These are phyloP conservation scores for Erodium chrysanthum DNA, from an alignment of 441 rosid genomes.

Conservation along the genomic window DNA sequence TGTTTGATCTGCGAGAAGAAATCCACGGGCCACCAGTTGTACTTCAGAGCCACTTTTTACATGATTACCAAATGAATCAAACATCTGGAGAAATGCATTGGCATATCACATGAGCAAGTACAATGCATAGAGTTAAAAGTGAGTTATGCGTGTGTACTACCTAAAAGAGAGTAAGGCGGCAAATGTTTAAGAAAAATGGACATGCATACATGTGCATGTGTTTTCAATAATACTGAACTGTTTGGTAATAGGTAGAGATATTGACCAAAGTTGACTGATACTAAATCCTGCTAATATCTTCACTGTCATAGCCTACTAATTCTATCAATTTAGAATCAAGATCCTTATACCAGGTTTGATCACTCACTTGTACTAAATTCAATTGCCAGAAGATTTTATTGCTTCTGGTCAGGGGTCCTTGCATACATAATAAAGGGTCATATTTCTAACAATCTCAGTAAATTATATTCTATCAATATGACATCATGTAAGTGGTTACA, in stretches of 20 bases:
- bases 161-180: not conserved
- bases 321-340: not conserved
- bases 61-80: slow-evolving; percentile 56
- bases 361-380: not conserved
- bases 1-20: slow-evolving; percentile 26
- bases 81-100: slow-evolving; percentile 29
- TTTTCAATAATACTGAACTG: not conserved
- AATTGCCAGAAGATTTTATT: not conserved
- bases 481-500: not conserved
- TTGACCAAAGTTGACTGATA: not conserved
- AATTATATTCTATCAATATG: not conserved
- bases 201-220: slow-evolving; percentile 4
- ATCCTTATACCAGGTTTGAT: slow-evolving; percentile 1
- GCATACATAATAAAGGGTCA: not conserved
- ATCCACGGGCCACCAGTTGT: slow-evolving; percentile 34
- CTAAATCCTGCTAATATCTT: not conserved
- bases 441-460: not conserved
- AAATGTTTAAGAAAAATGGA: not conserved
- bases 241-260: not conserved
- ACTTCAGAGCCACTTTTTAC: slow-evolving; percentile 34
- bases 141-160: not conserved
- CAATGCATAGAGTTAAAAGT: not conserved
- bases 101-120: slow-evolving; percentile 15
- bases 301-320: slow-evolving; percentile 5
- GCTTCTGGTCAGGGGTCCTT: not conserved